Conservation (phyloP, 306 rosid genomes). For the Lotus japonicus region DNA sequence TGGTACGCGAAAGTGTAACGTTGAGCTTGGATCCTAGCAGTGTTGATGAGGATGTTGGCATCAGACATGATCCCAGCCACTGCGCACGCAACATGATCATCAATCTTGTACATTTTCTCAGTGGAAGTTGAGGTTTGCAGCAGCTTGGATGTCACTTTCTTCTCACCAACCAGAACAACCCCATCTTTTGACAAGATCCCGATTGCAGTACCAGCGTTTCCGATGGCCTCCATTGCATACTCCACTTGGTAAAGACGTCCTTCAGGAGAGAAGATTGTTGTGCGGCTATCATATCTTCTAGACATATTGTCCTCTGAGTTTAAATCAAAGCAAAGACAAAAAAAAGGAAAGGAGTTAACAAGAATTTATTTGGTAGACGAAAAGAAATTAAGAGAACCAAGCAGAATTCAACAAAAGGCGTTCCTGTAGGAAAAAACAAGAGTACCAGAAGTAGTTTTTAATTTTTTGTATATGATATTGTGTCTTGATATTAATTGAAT, state of each 20-base stretch:
- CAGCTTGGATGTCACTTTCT: slow-evolving; percentile 46
- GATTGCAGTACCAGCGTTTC: slow-evolving; percentile 50
- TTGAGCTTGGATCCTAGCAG: slow-evolving; percentile 50
- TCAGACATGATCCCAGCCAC: slow-evolving; percentile 51
- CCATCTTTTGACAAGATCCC: slow-evolving; percentile 49
- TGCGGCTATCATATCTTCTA: slow-evolving; percentile 51
- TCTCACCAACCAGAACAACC: slow-evolving; percentile 46
- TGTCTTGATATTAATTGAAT: background rate
- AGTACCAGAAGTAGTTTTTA: background rate
- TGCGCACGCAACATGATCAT: slow-evolving; percentile 50
- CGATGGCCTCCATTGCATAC: slow-evolving; percentile 54
- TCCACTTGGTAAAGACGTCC: slow-evolving; percentile 49
- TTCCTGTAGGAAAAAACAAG: background rate
- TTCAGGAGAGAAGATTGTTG: slow-evolving; percentile 50
- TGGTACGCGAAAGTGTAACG: slow-evolving; percentile 40
- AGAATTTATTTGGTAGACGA: background rate
- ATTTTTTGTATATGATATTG: background rate
- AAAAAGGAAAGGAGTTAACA: slow-evolving; percentile 1
- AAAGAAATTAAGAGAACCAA: background rate
- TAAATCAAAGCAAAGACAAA: slow-evolving; percentile 11
- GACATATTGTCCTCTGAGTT: slow-evolving; percentile 30
- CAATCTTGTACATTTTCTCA: slow-evolving; percentile 49
- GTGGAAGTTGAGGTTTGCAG: slow-evolving; percentile 50
- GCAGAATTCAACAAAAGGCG: background rate
- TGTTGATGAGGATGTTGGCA: slow-evolving; percentile 47